A percentile compares a stretch with the other conserved stretches of the same genome.
These are phyloP conservation scores for Mycena leptocephala DNA, from an alignment of 768 basidiomycete genomes.

Conservation along the genomic window DNA sequence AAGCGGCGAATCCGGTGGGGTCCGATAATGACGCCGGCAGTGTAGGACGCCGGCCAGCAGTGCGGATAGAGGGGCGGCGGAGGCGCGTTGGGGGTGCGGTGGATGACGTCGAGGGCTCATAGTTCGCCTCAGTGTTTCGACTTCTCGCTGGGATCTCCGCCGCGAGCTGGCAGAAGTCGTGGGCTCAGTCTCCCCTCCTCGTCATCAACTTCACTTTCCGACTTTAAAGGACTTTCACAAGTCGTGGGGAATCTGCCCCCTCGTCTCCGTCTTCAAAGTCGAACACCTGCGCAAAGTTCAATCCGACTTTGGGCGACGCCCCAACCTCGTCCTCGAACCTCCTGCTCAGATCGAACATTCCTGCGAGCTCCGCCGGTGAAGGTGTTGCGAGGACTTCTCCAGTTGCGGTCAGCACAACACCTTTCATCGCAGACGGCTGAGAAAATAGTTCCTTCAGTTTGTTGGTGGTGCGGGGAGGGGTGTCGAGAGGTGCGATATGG, in stretches of 20 bases:
- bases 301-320: constrained; percentile 77
- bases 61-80: constrained; percentile 72
- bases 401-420: constrained; percentile 85
- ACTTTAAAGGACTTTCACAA: constrained; percentile 38
- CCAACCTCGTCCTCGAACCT: constrained; percentile 37
- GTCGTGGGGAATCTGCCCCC: constrained; percentile 42
- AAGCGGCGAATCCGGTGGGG: constrained; percentile 46
- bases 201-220: constrained; percentile 36
- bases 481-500: constrained; percentile 63
- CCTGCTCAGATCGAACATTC: constrained; percentile 66
- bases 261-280: constrained; percentile 71
- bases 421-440: constrained; percentile 76
- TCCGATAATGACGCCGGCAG: constrained; percentile 59
- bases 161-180: not conserved
- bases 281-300: constrained; percentile 87
- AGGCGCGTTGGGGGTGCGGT: constrained; percentile 62
- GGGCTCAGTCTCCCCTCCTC: constrained; percentile 24
- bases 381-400: constrained; percentile 85
- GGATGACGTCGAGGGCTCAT: constrained; percentile 31
- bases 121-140: not conserved
- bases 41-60: constrained; percentile 52
- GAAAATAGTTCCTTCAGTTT: constrained; percentile 43
- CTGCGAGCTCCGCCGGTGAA: constrained; percentile 74
- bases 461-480: constrained; percentile 62
- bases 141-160: constrained; percentile 12